Base-by-base conservation (phyloP, 768 basidiomycete genomes). In the Podaxis sp. region DNA sequence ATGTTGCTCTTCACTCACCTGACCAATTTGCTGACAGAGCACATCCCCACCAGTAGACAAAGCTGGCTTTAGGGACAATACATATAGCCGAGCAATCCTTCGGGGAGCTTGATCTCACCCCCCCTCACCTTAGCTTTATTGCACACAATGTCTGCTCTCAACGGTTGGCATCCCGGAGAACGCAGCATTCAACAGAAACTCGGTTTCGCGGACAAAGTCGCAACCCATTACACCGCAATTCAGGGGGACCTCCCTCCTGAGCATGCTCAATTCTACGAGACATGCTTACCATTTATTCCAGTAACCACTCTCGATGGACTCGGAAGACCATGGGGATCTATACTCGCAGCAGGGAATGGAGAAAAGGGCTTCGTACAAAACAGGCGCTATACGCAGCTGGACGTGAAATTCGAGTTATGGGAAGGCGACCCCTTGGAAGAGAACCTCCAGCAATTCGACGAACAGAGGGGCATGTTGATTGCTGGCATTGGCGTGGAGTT, bases 401-500 rank as follows among this genome's bases (percentile, higher is more conserved):
- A 69, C 53, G 73, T 84, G 22, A 70, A 77, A 42, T 78, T 79
- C 3, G 69, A 70, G 19, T 62, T 83, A 3, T 86, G 83, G 84
- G 73, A 76, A 5, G 86, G 86, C 0, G 87, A 89, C 38, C 87
- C 87, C 3, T 72, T 87, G 12, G 53, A 71, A 22, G 72, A 76
- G 53, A 83, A 78, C 61, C 65, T 75, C 40, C 66, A 69, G 17
- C 52, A 63, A 6, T 67, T 68, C 36, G 66, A 59, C 19, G 44
- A 55, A 22, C 65, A 68, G 15, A 70, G 67, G 30, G 65, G 68
- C 2, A 72, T 73, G 60, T 70, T 87, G 4, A 73, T 82, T 12
- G 84, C 85, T 4, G 86, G 87, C 0, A 80, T 88, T 40, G 87
- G 86, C 3, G 79, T 88, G 15, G 84, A 88, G 63, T 78, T 85